Percentiles rank a stretch among this genome's conserved stretches.
Evolutionary conservation across 495 filamentous ascomycete genomes (phyloP).

Genomic region (Achaetomiella virescens): DNA sequence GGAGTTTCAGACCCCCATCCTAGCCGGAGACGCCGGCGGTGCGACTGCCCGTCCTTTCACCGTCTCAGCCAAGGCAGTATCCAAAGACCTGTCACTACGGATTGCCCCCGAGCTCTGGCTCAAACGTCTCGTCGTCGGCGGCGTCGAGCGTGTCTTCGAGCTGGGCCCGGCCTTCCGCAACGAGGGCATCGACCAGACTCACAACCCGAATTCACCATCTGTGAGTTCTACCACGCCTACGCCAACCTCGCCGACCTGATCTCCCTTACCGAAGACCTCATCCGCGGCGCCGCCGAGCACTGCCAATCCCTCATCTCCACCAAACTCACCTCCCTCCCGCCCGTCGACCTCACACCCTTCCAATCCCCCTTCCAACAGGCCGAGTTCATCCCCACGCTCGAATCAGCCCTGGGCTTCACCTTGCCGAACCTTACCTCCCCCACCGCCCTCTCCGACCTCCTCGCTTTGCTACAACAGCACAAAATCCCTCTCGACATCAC

Average conservation of each 20-base stretch:
- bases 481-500: conserved; percentile 48
- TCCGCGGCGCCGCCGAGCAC: conserved; percentile 51
- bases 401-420: conserved; percentile 53
- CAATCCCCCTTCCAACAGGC: conserved; percentile 52
- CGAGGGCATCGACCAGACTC: conserved; percentile 91
- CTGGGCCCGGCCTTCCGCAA: conserved; percentile 90
- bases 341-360: conserved; percentile 40
- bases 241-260: conserved; percentile 74
- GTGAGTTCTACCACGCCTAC: conserved; percentile 92
- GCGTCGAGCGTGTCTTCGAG: conserved; percentile 88
- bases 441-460: conserved; percentile 51
- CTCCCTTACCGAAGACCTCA: conserved; percentile 59
- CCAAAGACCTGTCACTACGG: conserved; percentile 62
- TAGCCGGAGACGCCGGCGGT: conserved; percentile 69
- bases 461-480: conserved; percentile 45
- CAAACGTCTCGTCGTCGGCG: conserved; percentile 93
- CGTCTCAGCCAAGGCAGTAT: conserved; percentile 60
- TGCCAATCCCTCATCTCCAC: conserved; percentile 45
- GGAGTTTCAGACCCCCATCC: conserved; percentile 85
- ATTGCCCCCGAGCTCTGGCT: conserved; percentile 93
- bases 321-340: conserved; percentile 42
- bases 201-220: conserved; percentile 97
- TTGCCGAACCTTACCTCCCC: conserved; percentile 61
- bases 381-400: conserved; percentile 76
- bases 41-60: conserved; percentile 87